Conservation (phyloP, 768 basidiomycete genomes). For the Russula emetica region DNA sequence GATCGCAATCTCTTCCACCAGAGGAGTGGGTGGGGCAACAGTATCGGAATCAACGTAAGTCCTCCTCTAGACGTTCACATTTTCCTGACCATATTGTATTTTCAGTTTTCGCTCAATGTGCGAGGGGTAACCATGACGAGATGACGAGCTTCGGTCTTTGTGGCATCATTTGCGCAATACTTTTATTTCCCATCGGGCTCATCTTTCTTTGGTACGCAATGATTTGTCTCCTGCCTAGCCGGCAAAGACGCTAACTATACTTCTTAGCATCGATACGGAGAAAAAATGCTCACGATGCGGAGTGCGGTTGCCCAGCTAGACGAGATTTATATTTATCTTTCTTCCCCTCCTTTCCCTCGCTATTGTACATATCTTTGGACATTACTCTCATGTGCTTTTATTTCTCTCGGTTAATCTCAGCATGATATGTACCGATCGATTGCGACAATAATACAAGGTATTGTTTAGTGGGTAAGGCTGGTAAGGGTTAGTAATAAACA, state of each 20-base stretch:
- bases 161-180: conserved; percentile 33
- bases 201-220: conserved; percentile 32
- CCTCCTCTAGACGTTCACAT: neutral
- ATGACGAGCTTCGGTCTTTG: conserved; percentile 31
- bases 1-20: neutral
- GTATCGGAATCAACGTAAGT: conserved; percentile 28
- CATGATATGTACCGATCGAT: neutral
- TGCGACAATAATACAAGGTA: neutral
- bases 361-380: neutral
- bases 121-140: conserved; percentile 33
- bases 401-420: neutral
- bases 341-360: neutral
- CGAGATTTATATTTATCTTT: neutral
- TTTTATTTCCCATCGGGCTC: conserved; percentile 33
- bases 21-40: conserved; percentile 23
- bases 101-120: conserved; percentile 32
- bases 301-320: conserved; percentile 21
- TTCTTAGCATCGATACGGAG: conserved; percentile 29
- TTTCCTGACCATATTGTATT: neutral
- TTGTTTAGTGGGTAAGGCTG: neutral
- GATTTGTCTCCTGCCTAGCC: neutral
- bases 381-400: conserved; percentile 13
- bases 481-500: conserved; percentile 14
- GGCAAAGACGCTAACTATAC: neutral
- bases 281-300: conserved; percentile 33